phyloP scores from a whole-genome alignment of 1,139 yeast species.

The Hyphopichia fennica region DNA sequence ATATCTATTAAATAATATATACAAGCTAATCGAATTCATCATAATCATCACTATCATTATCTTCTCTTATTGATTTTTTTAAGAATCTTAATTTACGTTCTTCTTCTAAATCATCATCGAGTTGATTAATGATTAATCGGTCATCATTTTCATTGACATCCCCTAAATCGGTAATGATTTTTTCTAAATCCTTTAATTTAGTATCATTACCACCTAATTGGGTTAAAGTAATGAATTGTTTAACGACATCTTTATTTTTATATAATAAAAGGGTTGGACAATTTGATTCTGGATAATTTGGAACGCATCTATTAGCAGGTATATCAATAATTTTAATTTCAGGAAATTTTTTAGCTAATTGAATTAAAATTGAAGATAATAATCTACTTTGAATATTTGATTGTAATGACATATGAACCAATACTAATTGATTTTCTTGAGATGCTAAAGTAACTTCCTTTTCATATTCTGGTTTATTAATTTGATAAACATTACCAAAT shows the following conservation, averaged over 20 bases:
- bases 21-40: constrained; percentile 24
- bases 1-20: constrained; percentile 1
- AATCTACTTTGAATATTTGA: constrained; percentile 75
- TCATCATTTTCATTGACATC: constrained; percentile 68
- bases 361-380: constrained; percentile 52
- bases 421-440: constrained; percentile 47
- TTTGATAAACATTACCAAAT: constrained; percentile 75
- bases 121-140: constrained; percentile 62
- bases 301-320: constrained; percentile 85
- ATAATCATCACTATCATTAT: constrained; percentile 28
- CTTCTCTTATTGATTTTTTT: constrained; percentile 49
- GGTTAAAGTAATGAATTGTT: constrained; percentile 76
- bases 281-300: constrained; percentile 82
- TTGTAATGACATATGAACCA: constrained; percentile 74
- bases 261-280: constrained; percentile 90
- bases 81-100: constrained; percentile 51
- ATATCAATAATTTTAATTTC: constrained; percentile 92
- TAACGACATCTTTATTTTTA: constrained; percentile 69
- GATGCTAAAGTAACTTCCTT: constrained; percentile 84
- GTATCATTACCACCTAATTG: constrained; percentile 85
- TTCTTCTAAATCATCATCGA: constrained; percentile 50
- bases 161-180: constrained; percentile 59
- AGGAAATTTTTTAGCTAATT: constrained; percentile 58
- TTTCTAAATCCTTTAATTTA: constrained; percentile 65
- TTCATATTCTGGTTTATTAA: constrained; percentile 85